These are phyloP conservation scores for Lasiosphaeris hirsuta DNA, from an alignment of 495 filamentous ascomycete genomes.

Conservation along the genomic window DNA sequence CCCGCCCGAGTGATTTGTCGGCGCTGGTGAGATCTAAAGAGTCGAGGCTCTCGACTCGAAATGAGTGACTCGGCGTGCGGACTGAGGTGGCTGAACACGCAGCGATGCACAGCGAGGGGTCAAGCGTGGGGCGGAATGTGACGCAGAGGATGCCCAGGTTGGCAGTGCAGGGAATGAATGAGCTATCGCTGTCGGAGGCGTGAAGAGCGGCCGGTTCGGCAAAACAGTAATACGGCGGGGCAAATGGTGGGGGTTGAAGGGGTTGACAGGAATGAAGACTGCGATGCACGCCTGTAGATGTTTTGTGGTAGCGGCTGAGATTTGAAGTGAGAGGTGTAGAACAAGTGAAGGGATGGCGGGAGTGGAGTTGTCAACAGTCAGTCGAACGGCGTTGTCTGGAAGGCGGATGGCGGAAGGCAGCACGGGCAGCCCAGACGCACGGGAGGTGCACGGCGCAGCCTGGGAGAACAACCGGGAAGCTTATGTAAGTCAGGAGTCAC, in stretches of 20 bases:
- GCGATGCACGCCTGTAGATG: too few species aligned
- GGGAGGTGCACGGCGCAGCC: not conserved
- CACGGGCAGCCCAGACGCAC: too few species aligned
- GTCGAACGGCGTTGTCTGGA: conserved; percentile 6
- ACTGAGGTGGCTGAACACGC: not conserved
- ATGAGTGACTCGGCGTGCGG: not conserved
- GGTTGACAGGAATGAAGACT: too few species aligned
- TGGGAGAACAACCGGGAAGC: not conserved
- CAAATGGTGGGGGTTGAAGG: too few species aligned
- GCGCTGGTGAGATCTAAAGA: not conserved
- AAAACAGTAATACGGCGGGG: too few species aligned
- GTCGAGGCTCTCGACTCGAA: conserved; percentile 4
- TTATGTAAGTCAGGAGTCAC: conserved; percentile 27
- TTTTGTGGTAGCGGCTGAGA: not conserved
- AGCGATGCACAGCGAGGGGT: conserved; percentile 1
- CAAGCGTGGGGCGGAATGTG: not conserved
- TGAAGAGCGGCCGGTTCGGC: too few species aligned
- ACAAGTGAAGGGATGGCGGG: not conserved
- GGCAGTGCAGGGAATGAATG: too few species aligned
- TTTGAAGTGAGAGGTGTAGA: not conserved
- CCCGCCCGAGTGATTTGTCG: conserved; percentile 1
- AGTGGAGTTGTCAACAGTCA: conserved; percentile 1
- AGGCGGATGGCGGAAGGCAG: too few species aligned
- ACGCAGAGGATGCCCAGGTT: too few species aligned
- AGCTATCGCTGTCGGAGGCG: too few species aligned